A percentile compares a stretch with the other conserved stretches of the same genome.
These are phyloP conservation scores for Alisma plantagoaquatica DNA, from an alignment of 106 monocot genomes.

Conservation along the genomic window DNA sequence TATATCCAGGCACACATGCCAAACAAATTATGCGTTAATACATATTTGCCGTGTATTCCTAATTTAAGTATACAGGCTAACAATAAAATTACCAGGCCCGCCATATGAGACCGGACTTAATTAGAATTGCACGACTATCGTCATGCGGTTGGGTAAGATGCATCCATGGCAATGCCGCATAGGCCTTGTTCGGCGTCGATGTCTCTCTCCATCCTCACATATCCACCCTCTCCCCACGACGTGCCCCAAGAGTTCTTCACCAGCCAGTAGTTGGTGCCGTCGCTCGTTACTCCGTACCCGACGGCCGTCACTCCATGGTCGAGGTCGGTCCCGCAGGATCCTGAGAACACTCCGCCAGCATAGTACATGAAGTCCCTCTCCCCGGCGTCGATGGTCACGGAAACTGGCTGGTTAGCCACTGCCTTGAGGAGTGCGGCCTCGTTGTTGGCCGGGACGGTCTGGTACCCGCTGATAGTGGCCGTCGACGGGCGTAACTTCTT, in stretches of 20 bases:
- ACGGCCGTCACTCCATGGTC: slow-evolving; percentile 2
- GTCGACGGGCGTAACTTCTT: background rate
- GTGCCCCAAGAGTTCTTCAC: too few relatives aligned
- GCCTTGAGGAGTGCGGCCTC: slow-evolving; percentile 31
- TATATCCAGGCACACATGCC: too few relatives aligned
- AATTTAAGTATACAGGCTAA: too few relatives aligned
- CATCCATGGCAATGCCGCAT: slow-evolving; percentile 1
- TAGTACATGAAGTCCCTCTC: slow-evolving; percentile 36
- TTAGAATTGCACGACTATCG: too few relatives aligned
- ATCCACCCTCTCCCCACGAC: slow-evolving; percentile 5
- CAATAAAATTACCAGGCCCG: too few relatives aligned
- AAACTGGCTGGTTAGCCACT: slow-evolving; percentile 38
- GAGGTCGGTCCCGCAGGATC: background rate
- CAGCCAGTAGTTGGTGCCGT: too few relatives aligned
- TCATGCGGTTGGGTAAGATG: slow-evolving; percentile 4
- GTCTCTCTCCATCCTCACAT: slow-evolving; percentile 2
- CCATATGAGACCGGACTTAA: too few relatives aligned
- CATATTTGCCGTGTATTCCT: too few relatives aligned
- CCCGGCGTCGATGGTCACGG: slow-evolving; percentile 42
- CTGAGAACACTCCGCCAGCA: slow-evolving; percentile 6
- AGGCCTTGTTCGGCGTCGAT: background rate
- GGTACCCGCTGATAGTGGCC: background rate
- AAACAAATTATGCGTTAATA: too few relatives aligned
- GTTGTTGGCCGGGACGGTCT: slow-evolving; percentile 26
- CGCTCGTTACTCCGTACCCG: too few relatives aligned